Conservation (phyloP, 1,139 yeast genomes). For the Kazachstania sp. region DNA sequence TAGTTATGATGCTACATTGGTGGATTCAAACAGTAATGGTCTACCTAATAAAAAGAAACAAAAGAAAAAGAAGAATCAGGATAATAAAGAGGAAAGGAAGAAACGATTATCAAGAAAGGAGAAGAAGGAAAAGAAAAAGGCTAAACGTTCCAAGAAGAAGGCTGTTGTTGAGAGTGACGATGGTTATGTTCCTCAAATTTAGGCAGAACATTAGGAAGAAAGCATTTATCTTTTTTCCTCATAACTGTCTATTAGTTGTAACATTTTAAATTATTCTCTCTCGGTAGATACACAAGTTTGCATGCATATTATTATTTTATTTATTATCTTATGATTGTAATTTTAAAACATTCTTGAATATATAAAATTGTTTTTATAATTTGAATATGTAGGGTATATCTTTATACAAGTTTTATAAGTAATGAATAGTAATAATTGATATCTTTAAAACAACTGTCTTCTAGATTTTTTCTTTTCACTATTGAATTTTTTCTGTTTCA, state of each 20-base stretch:
- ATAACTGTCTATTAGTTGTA: background rate
- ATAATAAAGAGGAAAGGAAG: slow-evolving; percentile 6
- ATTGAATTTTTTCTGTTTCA: slow-evolving; percentile 43
- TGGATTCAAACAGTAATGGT: background rate
- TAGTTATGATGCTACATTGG: slow-evolving; percentile 15
- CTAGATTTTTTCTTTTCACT: slow-evolving; percentile 51
- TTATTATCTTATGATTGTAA: background rate
- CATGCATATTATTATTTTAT: background rate
- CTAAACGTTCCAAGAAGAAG: slow-evolving; percentile 5
- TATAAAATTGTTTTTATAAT: background rate
- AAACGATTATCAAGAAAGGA: slow-evolving; percentile 3
- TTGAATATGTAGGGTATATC: no score
- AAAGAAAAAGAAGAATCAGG: slow-evolving; percentile 12
- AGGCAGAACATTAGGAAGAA: no score
- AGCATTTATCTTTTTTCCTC: no score
- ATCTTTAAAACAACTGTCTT: slow-evolving; percentile 6
- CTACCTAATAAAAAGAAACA: slow-evolving; percentile 4
- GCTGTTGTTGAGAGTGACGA: slow-evolving; percentile 1
- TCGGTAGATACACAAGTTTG: background rate
- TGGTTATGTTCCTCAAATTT: background rate
- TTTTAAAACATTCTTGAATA: background rate
- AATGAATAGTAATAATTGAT: background rate
- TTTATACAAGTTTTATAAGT: no score
- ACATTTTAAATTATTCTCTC: background rate
- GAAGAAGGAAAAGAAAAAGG: slow-evolving; percentile 1